Evolutionary conservation across 371 early-diverging fungal genomes (phyloP), one percentile per base, ranked within the genome.

Genomic region (Rhizopus microsporus): DNA sequence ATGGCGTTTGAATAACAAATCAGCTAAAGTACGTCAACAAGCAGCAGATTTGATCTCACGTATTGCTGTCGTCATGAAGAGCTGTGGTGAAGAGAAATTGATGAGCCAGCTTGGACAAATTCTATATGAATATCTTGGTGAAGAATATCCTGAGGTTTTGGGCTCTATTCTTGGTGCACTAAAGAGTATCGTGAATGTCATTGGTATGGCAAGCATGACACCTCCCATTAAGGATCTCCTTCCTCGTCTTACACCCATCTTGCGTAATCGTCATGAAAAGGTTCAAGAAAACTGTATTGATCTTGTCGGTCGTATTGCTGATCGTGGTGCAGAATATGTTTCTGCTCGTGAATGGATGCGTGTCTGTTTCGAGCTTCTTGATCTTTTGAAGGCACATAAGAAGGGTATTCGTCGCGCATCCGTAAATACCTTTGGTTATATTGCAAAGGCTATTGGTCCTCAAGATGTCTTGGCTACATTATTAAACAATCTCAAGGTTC

Each of bases 301-400:
- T 78, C 72, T 99, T 7, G 95, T 99, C 4, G 98, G 98, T 23
- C 91, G 95, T 72, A 96, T 98, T 63, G 99, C 98, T 9, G 98
- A 97, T 73, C 91, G 97, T 65, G 99, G 94, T 56, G 94, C 98
- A n/a, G 97, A 97, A 68, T 92, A 87, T 72, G 97, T 99, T n/a
- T 88, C 90, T 60, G 93, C 97, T 4, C 88, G 96, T 64, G 99
- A 99, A 79, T 99, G 99, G 99, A 96, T 99, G 96, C 91, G 99
- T 54, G 96, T 96, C 59, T 97, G 97, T 62, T 98, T 98, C 66
- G 98, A 96, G 70, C 77, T 99, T 43, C 80, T 98, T 43, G 99
- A 98, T 69, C 83, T 96, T 74, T 81, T 99, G 47, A 94, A 95
- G 67, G 96, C 99, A 1, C 96, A 94, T 80, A 92, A 92, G 68